Base-by-base conservation (phyloP, 1,284 basidiomycete genomes). In the Volvariella volvacea region DNA sequence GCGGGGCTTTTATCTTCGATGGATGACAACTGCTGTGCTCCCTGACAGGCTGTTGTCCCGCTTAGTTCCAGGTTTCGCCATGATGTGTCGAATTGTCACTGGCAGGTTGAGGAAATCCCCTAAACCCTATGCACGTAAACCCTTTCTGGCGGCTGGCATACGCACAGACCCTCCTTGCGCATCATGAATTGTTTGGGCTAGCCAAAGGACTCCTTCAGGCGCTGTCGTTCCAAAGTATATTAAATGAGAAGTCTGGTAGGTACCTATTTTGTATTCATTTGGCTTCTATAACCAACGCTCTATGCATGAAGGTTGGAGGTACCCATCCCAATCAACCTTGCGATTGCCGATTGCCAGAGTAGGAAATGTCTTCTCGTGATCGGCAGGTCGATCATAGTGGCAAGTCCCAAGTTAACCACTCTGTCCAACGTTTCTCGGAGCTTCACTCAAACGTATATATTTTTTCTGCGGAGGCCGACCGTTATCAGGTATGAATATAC, bases 251-350 rank as follows among this genome's bases (percentile, higher is more conserved):
- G n/a, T n/a, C n/a, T n/a, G 52, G 50, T 37, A 58, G 56, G 50
- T 62, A 67, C 46, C 67, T 65, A 59, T 69, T 73, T 39, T 64
- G 71, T 41, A 54, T 68, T 41, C 69, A 69, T 9, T 6, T 6
- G 8, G 12, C 25, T 6, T 28, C 25, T 12, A 12, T 28, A 12
- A 28, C 25, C 6, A 12, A 12, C 12, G 14, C 34, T 20, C 66
- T 12, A 57, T 62, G 41, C 76, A 76, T 51, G 74, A 73, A 58
- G 73, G n/a, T n/a, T n/a, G n/a, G n/a, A n/a, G n/a, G n/a, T n/a
- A n/a, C n/a, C n/a, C n/a, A n/a, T n/a, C n/a, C n/a, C n/a, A n/a
- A n/a, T n/a, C n/a, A n/a, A n/a, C n/a, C n/a, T n/a, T n/a, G n/a
- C n/a, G n/a, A n/a, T n/a, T n/a, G n/a, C n/a, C n/a, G n/a, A n/a